Evolutionary conservation across 768 basidiomycete species (phyloP), one percentile per base, ranked within the genome.

Genomic region (Boletus speciosus): DNA sequence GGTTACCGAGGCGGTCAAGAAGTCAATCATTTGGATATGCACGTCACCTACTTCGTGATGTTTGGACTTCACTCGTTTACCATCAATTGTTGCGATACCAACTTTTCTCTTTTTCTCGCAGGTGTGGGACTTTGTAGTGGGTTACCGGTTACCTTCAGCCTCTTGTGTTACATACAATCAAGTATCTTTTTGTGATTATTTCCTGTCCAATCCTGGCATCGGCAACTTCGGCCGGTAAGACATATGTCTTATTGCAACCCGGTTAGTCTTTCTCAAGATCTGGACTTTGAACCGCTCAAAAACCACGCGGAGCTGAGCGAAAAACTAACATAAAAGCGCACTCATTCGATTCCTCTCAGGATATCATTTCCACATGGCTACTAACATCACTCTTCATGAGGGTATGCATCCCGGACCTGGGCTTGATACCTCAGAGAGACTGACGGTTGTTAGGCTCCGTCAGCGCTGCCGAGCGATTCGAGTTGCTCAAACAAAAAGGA

Each of bases 401-500:
- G 86, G 86, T 84, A 59, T 21, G 71, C 21, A 39, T 38, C 21
- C 36, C 35, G 12, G 21, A 37, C 19, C 23, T 12, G 5, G 12
- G 15, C 11, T 16, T 19, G 37, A 51, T 31, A 23, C 31, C 9
- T 38, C 52, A 32, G 15, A 29, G 27, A 49, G 43, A 53, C 49
- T 47, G 51, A 56, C 23, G 6, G n/a, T 47, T 48, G 14, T 5
- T 62, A 92, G 90, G 93, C 46, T 86, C 90, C 45, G 86, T 96
- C 38, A 77, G 74, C 37, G 67, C 76, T 16, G 63, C 75, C 35
- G 93, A 96, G 73, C 88, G 96, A 54, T 71, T 76, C 19, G 63
- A 76, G 25, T 71, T 90, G 14, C 76, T 94, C 16, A 74, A 79
- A 19, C 96, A 98, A 69, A 86, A 81, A 59, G 96, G 96, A 21